Percentiles rank a stretch among this genome's conserved stretches.
phyloP scores from a whole-genome alignment of 163 green algal species.

The Scenedesmus sp. region DNA sequence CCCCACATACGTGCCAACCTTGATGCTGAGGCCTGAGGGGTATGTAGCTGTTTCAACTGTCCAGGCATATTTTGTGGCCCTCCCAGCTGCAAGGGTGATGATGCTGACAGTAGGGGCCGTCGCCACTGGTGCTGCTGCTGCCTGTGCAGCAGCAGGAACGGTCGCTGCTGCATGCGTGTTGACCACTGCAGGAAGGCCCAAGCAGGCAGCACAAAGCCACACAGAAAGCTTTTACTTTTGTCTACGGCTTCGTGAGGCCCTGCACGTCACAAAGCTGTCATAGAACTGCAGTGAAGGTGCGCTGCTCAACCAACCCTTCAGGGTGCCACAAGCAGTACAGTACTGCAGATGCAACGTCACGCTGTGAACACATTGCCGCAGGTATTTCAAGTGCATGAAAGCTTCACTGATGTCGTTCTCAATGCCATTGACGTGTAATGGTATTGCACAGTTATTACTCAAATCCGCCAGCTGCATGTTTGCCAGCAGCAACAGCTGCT shows the following conservation, averaged over 20 bases:
- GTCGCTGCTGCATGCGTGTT: not conserved
- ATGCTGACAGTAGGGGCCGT: not conserved
- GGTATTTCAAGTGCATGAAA: too few species aligned
- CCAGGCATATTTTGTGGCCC: constrained; percentile 5
- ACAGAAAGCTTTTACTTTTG: not conserved
- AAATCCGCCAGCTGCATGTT: not conserved
- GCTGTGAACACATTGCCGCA: too few species aligned
- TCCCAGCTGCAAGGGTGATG: not conserved
- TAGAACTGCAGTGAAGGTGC: not conserved
- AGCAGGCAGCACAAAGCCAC: not conserved
- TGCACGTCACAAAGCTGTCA: not conserved
- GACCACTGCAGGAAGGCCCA: not conserved
- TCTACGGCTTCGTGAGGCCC: not conserved
- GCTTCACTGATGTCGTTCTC: too few species aligned
- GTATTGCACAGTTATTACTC: too few species aligned
- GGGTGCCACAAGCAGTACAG: not conserved
- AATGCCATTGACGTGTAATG: too few species aligned
- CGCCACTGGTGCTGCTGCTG: not conserved
- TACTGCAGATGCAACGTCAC: not conserved
- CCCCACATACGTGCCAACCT: not conserved
- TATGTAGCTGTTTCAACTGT: not conserved
- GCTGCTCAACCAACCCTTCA: not conserved
- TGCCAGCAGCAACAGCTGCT: not conserved
- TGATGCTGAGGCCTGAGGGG: constrained; percentile 37
- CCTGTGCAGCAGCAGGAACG: not conserved